Conservation (phyloP, 1,139 yeast genomes). For the Blastobotrys petasosporus region DNA sequence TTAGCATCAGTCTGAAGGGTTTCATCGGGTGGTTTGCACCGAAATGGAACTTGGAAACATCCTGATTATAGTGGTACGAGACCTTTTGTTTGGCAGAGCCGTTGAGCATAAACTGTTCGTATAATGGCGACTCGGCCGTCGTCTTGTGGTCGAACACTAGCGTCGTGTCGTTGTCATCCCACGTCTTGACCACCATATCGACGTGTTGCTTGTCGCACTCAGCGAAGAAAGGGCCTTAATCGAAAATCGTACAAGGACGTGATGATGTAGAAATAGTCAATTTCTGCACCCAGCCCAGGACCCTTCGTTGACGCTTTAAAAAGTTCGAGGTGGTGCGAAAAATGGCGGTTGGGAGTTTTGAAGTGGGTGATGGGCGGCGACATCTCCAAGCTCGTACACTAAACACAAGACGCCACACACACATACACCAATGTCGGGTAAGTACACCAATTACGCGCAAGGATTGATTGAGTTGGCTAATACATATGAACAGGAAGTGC, state of each 20-base stretch:
- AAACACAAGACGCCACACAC: not conserved
- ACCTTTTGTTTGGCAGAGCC: conserved; percentile 41
- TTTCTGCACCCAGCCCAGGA: too few relatives aligned
- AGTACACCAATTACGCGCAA: not conserved
- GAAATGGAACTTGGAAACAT: conserved; percentile 73
- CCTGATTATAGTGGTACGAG: conserved; percentile 83
- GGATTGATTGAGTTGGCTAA: not conserved
- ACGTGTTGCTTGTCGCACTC: too few relatives aligned
- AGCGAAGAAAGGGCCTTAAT: too few relatives aligned
- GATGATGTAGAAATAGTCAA: not conserved
- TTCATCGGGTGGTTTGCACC: conserved; percentile 97
- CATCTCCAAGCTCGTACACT: too few relatives aligned
- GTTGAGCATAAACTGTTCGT: conserved; percentile 35
- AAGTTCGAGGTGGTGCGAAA: not conserved
- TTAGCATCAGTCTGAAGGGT: conserved; percentile 89
- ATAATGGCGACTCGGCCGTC: conserved; percentile 51
- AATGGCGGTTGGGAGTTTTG: too few relatives aligned
- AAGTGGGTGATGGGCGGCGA: not conserved
- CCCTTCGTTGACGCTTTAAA: too few relatives aligned
- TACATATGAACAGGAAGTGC: conserved; percentile 36
- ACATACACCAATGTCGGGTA: conserved; percentile 12
- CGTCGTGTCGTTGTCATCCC: conserved; percentile 29
- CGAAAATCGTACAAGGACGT: not conserved
- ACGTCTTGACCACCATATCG: conserved; percentile 27
- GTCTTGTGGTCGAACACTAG: conserved; percentile 51